Evolutionary conservation across 345 rosid genomes (phyloP).

Genomic region (Gossypium stocksii): DNA sequence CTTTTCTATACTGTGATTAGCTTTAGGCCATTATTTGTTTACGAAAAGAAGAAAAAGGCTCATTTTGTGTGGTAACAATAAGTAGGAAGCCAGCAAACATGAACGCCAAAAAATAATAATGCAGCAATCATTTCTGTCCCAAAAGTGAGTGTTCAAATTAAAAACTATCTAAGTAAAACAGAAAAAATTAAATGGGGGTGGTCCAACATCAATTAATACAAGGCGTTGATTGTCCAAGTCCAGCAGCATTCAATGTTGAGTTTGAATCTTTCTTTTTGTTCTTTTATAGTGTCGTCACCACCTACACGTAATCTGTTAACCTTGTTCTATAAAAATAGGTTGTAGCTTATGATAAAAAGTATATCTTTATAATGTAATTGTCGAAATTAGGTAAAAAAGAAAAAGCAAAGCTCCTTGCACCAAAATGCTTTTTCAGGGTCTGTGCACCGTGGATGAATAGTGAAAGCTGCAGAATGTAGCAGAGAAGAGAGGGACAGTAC

Average conservation of each 20-base stretch:
- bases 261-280: no score
- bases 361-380: no score
- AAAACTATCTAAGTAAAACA: not conserved
- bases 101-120: not conserved
- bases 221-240: no score
- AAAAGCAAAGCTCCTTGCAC: not conserved
- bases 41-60: not conserved
- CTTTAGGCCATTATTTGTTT: not conserved
- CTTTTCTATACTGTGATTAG: not conserved
- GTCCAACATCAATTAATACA: no score
- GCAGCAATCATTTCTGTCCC: slow-evolving; percentile 16
- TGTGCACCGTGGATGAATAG: not conserved
- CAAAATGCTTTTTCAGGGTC: not conserved
- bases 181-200: no score
- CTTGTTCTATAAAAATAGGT: not conserved
- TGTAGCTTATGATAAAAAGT: not conserved
- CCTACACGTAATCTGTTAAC: not conserved
- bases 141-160: not conserved
- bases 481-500: slow-evolving; percentile 2
- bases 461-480: not conserved
- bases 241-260: no score
- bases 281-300: not conserved
- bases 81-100: no score
- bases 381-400: not conserved
- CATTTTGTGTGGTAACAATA: no score